Evolutionary conservation across 108 stramenopile species (phyloP).

Genomic region (Discostella pseudostelligera): DNA sequence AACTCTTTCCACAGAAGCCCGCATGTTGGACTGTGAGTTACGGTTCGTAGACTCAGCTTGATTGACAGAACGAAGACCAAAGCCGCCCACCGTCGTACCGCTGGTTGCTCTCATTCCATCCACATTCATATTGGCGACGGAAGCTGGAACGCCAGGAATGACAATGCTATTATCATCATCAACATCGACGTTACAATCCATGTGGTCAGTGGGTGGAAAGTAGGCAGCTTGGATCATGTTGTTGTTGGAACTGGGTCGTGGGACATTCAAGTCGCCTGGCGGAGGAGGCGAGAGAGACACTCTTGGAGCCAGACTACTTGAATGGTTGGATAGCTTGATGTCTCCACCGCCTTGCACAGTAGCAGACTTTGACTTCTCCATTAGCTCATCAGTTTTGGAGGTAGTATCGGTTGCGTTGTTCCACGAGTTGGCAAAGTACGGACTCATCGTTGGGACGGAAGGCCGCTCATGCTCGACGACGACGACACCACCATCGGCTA

Average conservation of each 20-base stretch:
- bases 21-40: neutral
- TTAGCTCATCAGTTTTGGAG: neutral
- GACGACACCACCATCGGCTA: too few species aligned
- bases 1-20: neutral
- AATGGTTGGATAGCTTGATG: neutral
- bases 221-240: neutral
- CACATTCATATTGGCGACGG: neutral
- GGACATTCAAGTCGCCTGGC: neutral
- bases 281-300: conserved; percentile 9
- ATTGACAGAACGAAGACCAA: neutral
- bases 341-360: neutral
- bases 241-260: too few species aligned
- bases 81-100: neutral
- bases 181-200: neutral
- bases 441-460: neutral
- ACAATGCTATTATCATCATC: conserved; percentile 37
- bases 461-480: conserved; percentile 7
- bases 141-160: conserved; percentile 21
- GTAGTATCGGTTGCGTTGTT: conserved; percentile 3
- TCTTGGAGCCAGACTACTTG: neutral
- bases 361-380: conserved; percentile 1
- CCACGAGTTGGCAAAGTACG: conserved; percentile 1
- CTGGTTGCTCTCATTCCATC: neutral
- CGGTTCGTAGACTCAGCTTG: neutral
- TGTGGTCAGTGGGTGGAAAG: neutral